Conservation (phyloP, 2,329 filamentous ascomycete species). For the Hysterium pulicare region DNA sequence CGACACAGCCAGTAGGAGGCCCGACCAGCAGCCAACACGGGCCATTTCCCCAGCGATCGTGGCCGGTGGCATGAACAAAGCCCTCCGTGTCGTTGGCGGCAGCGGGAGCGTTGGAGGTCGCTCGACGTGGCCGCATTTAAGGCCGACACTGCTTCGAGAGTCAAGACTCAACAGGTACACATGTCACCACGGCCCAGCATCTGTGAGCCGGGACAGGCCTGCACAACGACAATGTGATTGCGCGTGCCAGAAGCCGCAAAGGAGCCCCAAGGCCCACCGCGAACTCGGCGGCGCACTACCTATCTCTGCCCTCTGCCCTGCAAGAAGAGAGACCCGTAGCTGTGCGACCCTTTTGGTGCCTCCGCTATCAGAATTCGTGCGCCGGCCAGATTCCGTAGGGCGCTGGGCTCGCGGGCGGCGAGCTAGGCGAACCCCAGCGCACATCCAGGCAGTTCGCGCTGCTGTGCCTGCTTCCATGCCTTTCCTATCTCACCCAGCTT, state of each 20-base stretch:
- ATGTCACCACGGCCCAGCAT: not conserved
- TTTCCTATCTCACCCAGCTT: no score
- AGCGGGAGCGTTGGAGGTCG: no score
- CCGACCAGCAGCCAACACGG: no score
- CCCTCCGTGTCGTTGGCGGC: no score
- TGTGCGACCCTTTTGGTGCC: constrained; percentile 10
- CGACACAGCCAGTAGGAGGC: no score
- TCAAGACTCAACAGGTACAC: constrained; percentile 11
- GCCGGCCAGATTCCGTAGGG: not conserved
- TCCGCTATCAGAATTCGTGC: constrained; percentile 8
- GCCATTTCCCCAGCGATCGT: no score
- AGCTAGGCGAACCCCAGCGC: not conserved
- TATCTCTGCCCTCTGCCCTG: not conserved
- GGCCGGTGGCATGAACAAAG: no score
- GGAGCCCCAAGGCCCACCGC: not conserved
- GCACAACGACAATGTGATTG: not conserved
- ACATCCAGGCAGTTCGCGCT: not conserved
- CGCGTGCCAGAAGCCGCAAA: not conserved
- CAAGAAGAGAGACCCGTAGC: constrained; percentile 1
- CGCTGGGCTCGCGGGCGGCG: not conserved
- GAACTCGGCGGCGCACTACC: not conserved
- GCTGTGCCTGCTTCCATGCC: not conserved
- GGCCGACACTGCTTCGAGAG: no score
- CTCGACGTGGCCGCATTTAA: constrained; percentile 12
- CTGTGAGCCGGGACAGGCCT: not conserved